These are phyloP conservation scores for Heritiera fomes DNA, from an alignment of 345 rosid genomes.

Conservation along the genomic window DNA sequence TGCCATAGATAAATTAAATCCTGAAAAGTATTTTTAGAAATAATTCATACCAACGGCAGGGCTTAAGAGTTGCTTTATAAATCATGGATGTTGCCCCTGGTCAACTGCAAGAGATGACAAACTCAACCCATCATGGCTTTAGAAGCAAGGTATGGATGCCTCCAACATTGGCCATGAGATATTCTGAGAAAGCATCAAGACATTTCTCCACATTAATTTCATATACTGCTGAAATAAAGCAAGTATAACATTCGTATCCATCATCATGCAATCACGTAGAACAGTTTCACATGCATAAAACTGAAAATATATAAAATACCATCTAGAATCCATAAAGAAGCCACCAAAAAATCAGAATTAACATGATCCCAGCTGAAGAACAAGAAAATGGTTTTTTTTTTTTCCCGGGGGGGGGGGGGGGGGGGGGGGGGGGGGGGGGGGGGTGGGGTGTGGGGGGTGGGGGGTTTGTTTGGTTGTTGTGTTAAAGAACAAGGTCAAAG, in stretches of 20 bases:
- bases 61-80: neutral
- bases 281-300: neutral
- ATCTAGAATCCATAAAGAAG: neutral
- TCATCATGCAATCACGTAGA: neutral
- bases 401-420: no score
- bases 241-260: neutral
- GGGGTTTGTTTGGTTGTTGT: no score
- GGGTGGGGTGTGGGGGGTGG: no score
- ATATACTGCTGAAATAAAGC: constrained; percentile 4
- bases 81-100: neutral
- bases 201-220: constrained; percentile 12
- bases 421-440: no score
- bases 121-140: constrained; percentile 20
- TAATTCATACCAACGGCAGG: constrained; percentile 3
- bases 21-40: neutral
- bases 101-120: constrained; percentile 13
- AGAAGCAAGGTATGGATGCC: constrained; percentile 22
- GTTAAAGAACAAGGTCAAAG: neutral
- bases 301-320: neutral
- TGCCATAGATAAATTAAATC: neutral
- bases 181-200: constrained; percentile 18
- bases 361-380: neutral
- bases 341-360: neutral
- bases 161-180: constrained; percentile 8
- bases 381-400: neutral